Percentiles rank a stretch among this genome's conserved stretches.
These are phyloP conservation scores for Tephrocybe rancida DNA, from an alignment of 768 basidiomycete species.

Conservation along the genomic window DNA sequence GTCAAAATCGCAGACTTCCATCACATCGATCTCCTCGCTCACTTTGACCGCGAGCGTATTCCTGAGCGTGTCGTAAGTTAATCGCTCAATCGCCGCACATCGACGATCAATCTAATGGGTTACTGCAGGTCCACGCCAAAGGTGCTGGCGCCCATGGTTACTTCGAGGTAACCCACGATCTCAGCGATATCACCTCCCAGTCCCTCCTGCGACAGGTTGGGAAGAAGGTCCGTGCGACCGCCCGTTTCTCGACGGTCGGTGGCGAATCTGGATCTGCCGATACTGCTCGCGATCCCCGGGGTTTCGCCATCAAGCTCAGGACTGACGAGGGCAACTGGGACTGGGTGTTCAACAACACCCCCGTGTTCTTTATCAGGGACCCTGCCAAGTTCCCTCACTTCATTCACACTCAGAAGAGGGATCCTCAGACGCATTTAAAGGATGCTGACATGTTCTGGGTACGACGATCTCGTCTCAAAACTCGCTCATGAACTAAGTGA, in stretches of 20 bases:
- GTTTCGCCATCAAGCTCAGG: conserved; percentile 88
- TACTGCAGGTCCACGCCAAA: conserved; percentile 79
- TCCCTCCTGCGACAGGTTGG: conserved; percentile 65
- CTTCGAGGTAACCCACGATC: conserved; percentile 87
- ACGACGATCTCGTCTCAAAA: conserved; percentile 16
- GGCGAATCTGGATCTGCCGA: conserved; percentile 90
- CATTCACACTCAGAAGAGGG: conserved; percentile 91
- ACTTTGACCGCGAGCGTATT: conserved; percentile 95
- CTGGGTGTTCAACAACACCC: conserved; percentile 92
- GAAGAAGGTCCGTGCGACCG: conserved; percentile 72
- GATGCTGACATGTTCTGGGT: conserved; percentile 89
- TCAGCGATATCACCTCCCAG: conserved; percentile 81
- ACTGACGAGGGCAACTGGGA: conserved; percentile 93
- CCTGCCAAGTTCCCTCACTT: conserved; percentile 91
- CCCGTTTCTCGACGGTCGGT: conserved; percentile 93
- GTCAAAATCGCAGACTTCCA: conserved; percentile 82
- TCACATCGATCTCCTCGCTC: conserved; percentile 86
- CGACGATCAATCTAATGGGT: conserved; percentile 19
- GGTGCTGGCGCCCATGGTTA: conserved; percentile 92
- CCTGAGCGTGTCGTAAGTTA: conserved; percentile 87
- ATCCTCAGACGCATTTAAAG: conserved; percentile 91
- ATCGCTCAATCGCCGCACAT: conserved; percentile 27
- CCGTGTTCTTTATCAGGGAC: conserved; percentile 89
- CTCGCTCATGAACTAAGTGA: background rate
- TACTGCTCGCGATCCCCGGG: conserved; percentile 91